A percentile compares a stretch with the other conserved stretches of the same genome.
Conservation (phyloP, 768 basidiomycete genomes). For the Lactarius hatsudake region DNA sequence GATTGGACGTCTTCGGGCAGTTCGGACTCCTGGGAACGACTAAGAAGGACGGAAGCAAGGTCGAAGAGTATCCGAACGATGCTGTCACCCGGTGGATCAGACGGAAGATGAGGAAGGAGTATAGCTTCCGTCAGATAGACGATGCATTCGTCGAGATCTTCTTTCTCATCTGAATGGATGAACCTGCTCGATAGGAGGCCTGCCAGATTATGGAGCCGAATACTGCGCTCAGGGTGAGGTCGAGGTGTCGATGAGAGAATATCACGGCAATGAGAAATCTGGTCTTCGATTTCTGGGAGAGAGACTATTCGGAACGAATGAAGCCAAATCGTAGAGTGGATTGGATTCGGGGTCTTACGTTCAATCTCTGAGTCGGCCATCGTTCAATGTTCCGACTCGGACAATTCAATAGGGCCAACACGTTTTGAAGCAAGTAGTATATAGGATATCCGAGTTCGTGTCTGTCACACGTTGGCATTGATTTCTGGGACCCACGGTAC, state of each 20-base stretch:
- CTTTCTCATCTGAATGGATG: not conserved
- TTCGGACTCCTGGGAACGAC: not conserved
- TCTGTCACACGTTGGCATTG: too few species aligned
- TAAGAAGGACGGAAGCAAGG: not conserved
- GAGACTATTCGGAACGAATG: not conserved
- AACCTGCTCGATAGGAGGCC: not conserved
- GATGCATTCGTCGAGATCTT: not conserved
- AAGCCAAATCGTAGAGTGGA: not conserved
- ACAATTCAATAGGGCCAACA: too few species aligned
- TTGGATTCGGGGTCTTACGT: not conserved
- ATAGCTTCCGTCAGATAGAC: not conserved
- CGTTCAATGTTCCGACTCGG: not conserved
- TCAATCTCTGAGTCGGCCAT: not conserved
- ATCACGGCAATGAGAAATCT: not conserved
- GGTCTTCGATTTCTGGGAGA: not conserved
- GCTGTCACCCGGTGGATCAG: not conserved
- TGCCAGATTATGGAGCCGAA: not conserved
- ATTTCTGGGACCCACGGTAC: too few species aligned
- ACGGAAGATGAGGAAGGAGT: not conserved
- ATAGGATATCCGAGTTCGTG: too few species aligned
- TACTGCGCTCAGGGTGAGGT: not conserved
- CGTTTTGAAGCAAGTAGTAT: too few species aligned
- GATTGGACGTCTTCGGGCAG: not conserved
- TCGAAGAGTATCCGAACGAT: not conserved
- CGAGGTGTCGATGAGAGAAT: conserved; percentile 1